phyloP scores from a whole-genome alignment of 805 yeast species.

The Saturnispora saitoi region DNA sequence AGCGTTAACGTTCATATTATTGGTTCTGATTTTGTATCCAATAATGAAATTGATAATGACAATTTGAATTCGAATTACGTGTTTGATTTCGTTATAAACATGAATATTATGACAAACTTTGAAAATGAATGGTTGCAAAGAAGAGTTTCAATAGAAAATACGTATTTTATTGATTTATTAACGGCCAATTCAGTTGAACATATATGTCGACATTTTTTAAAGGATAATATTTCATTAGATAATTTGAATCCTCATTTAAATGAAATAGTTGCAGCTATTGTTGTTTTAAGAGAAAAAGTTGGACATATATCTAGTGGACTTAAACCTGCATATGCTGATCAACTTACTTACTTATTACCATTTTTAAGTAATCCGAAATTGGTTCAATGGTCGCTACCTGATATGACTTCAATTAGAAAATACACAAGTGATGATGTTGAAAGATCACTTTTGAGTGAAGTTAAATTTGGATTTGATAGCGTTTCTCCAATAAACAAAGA shows the following conservation, averaged over 20 bases:
- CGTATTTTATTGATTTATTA: slow-evolving; percentile 52
- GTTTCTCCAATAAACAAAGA: slow-evolving; percentile 27
- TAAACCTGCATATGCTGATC: slow-evolving; percentile 63
- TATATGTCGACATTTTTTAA: slow-evolving; percentile 33
- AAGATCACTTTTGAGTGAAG: slow-evolving; percentile 65
- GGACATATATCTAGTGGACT: slow-evolving; percentile 78
- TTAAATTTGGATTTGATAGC: slow-evolving; percentile 49
- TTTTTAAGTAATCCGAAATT: slow-evolving; percentile 40
- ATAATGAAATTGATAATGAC: slow-evolving; percentile 1
- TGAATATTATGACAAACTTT: slow-evolving; percentile 26
- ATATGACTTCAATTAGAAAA: slow-evolving; percentile 51
- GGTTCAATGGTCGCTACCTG: slow-evolving; percentile 71
- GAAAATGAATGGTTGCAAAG: slow-evolving; percentile 14
- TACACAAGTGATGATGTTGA: slow-evolving; percentile 74
- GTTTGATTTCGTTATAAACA: slow-evolving; percentile 25
- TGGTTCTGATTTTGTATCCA: slow-evolving; percentile 27
- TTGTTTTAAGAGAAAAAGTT: slow-evolving; percentile 69
- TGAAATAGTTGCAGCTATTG: slow-evolving; percentile 71
- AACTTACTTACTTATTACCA: slow-evolving; percentile 49
- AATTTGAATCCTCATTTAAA: slow-evolving; percentile 35
- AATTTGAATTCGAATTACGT: not conserved
- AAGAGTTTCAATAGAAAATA: slow-evolving; percentile 14
- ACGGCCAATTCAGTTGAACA: slow-evolving; percentile 83
- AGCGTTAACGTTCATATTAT: slow-evolving; percentile 30
- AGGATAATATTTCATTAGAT: slow-evolving; percentile 24